Conservation (phyloP, 805 yeast species). For the Candida railenensis region DNA sequence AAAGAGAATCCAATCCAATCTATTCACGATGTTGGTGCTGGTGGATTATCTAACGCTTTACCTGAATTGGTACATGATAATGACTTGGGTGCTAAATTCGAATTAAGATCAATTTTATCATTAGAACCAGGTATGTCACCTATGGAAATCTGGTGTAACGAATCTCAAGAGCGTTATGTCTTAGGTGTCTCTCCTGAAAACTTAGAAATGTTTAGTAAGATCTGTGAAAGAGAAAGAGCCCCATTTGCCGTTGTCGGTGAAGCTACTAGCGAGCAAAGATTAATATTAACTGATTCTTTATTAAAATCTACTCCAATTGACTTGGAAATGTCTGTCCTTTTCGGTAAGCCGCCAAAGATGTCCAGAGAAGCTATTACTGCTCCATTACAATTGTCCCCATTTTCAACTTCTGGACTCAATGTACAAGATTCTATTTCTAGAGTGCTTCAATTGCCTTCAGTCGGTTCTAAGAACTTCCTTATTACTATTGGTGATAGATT, state of each 20-base stretch:
- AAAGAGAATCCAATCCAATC: conserved; percentile 76
- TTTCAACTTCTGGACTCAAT: conserved; percentile 29
- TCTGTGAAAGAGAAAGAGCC: conserved; percentile 94
- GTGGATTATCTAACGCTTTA: conserved; percentile 95
- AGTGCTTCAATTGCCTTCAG: conserved; percentile 87
- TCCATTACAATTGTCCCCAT: conserved; percentile 49
- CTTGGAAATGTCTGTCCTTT: conserved; percentile 89
- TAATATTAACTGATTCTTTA: conserved; percentile 76
- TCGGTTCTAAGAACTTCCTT: conserved; percentile 90
- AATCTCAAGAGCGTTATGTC: conserved; percentile 97
- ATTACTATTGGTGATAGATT: conserved; percentile 98
- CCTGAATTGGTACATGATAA: conserved; percentile 98
- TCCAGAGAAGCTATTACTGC: conserved; percentile 69
- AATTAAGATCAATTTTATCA: conserved; percentile 84
- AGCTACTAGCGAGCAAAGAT: conserved; percentile 84
- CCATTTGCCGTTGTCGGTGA: conserved; percentile 94
- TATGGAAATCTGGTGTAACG: conserved; percentile 99
- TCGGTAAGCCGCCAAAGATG: conserved; percentile 98
- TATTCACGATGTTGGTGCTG: conserved; percentile 99
- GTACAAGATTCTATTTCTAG: conserved; percentile 71
- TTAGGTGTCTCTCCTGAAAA: conserved; percentile 85
- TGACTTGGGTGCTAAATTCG: conserved; percentile 90
- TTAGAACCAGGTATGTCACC: conserved; percentile 99
- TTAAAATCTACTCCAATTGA: conserved; percentile 88
- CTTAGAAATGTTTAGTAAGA: conserved; percentile 64